Base-by-base conservation (phyloP, 225 moss, liverwort and hornwort species). In the Ulota crispa region DNA sequence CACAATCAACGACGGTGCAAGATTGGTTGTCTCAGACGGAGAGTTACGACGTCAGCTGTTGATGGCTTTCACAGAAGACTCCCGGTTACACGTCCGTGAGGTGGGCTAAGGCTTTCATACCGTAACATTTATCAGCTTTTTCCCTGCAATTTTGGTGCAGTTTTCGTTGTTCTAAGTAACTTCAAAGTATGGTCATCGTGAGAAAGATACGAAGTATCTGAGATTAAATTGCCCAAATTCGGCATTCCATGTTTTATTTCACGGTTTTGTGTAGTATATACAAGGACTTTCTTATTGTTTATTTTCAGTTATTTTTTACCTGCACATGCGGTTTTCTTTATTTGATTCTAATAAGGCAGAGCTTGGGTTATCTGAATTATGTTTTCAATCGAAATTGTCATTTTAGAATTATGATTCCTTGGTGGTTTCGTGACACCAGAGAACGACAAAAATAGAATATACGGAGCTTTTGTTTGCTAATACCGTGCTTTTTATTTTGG, bases 1-100 rank as follows among this genome's bases (percentile, higher is more conserved):
- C 61, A 99, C 99, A 27, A 99, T 99, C 74, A 95, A 93, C 85
- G 99, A 99, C 73, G 99, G 99, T 54, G 99, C 96, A 3, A 89
- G 94, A 79, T 94, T 96, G 16, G 90, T 99, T 55, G 92, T 73
- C 28, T 77, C 86, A 28, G 99, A 99, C 66, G 93, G 89, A 19
- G 81, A 82, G 70, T 77, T 99, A 36, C 92, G 99, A 24, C 96
- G 86, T 68, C 94, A 99, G 81, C 89, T 99, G 73, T 85, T 99
- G 31, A 92, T 99, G 82, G 99, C 99, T 52, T 95, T 99, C 72
- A 99, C 99, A 52, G 99, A 99, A 80, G 94, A 92, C 75, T 94
- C 96, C 45, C 91, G 90, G 30, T 81, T 99, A 75, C 99, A 99
- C 68, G 78, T 99, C 77, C 91, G 94, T 82, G 99, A 99, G 94